Conservation (phyloP, 768 basidiomycete genomes). For the Basidioascus undulatus region DNA sequence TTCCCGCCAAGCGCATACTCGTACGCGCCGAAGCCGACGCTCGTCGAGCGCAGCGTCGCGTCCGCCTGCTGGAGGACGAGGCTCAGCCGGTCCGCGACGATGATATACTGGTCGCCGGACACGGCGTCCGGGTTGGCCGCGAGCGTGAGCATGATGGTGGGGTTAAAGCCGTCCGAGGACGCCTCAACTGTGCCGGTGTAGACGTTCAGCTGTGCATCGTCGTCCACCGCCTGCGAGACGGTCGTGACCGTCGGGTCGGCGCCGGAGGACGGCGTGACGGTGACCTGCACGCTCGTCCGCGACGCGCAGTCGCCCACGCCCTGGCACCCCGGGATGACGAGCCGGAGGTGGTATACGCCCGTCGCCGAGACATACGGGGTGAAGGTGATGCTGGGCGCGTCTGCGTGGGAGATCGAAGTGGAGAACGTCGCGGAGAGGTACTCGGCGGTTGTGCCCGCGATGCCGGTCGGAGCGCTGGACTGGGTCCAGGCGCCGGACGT, state of each 20-base stretch:
- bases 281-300: conserved; percentile 60
- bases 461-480: conserved; percentile 38
- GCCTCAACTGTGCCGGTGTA: conserved; percentile 71
- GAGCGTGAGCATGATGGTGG: conserved; percentile 50
- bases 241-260: conserved; percentile 38
- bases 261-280: conserved; percentile 43
- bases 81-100: conserved; percentile 73
- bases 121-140: conserved; percentile 38
- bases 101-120: conserved; percentile 40
- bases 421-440: conserved; percentile 43
- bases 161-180: conserved; percentile 40
- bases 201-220: conserved; percentile 35
- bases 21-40: conserved; percentile 52
- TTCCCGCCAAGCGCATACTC: conserved; percentile 51
- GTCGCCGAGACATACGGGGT: conserved; percentile 74
- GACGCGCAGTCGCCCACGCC: conserved; percentile 51
- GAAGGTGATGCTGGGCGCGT: conserved; percentile 67
- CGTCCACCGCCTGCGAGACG: conserved; percentile 43
- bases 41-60: conserved; percentile 10
- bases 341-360: conserved; percentile 59
- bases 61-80: conserved; percentile 36
- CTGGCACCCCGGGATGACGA: conserved; percentile 69
- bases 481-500: conserved; percentile 37
- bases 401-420: conserved; percentile 34
- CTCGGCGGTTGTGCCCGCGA: conserved; percentile 53